Percentiles rank a stretch among this genome's conserved stretches.
phyloP scores from a whole-genome alignment of 139 green algal species.

The Chlorella sp. region DNA sequence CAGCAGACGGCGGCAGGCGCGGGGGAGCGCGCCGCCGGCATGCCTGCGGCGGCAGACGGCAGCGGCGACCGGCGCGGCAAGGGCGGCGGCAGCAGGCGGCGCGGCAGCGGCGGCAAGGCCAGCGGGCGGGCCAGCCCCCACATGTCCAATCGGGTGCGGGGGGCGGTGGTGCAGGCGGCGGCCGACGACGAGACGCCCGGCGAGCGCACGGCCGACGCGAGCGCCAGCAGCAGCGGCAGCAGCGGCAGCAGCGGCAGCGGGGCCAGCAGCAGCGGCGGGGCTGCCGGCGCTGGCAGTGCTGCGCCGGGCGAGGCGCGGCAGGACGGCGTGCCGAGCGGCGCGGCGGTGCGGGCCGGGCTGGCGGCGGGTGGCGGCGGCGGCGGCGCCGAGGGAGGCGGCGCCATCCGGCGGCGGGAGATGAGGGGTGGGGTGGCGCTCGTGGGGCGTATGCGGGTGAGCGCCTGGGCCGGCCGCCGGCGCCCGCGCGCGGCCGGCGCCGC shows the following conservation, averaged over 20 bases:
- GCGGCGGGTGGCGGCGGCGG: background rate
- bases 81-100: background rate
- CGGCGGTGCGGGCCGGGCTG: background rate
- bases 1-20: background rate
- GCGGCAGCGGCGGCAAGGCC: background rate
- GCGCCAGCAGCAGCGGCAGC: background rate
- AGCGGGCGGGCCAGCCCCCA: conserved; percentile 7
- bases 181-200: background rate
- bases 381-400: background rate
- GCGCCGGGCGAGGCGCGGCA: background rate
- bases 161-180: background rate
- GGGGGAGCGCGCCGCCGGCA: too few species aligned
- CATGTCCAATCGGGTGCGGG: conserved; percentile 14
- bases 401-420: background rate
- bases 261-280: background rate
- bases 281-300: background rate
- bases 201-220: background rate
- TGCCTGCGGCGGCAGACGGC: background rate
- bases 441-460: conserved; percentile 33
- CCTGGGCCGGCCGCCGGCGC: too few species aligned
- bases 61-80: conserved; percentile 9
- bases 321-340: background rate
- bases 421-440: conserved; percentile 16
- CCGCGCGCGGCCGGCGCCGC: too few species aligned
- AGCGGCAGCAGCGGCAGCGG: background rate